A percentile compares a stretch with the other conserved stretches of the same genome.
Evolutionary conservation across 1,139 yeast species (phyloP).

Genomic region (Yamadazyma buinensis): DNA sequence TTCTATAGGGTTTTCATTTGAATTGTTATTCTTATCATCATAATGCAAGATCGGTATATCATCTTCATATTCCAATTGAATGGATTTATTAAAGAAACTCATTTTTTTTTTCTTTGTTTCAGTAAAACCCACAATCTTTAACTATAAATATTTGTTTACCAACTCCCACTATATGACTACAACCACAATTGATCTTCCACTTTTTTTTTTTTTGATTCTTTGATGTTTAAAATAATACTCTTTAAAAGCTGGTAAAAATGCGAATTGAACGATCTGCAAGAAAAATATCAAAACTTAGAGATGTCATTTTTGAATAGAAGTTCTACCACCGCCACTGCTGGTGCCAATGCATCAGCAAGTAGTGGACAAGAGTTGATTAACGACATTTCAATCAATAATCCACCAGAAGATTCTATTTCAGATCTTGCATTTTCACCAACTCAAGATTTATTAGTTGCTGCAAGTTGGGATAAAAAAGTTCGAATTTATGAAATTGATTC

Average conservation of each 20-base stretch:
- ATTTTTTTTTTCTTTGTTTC: too few relatives aligned
- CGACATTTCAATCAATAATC: constrained; percentile 74
- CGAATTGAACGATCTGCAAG: too few relatives aligned
- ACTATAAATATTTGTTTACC: too few relatives aligned
- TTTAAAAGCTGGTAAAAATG: too few relatives aligned
- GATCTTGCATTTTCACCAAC: constrained; percentile 90
- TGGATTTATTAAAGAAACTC: too few relatives aligned
- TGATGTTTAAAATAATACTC: too few relatives aligned
- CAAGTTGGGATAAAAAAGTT: constrained; percentile 96
- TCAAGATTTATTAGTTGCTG: constrained; percentile 74
- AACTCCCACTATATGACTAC: too few relatives aligned
- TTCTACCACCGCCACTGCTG: constrained; percentile 10
- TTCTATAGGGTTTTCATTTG: not conserved
- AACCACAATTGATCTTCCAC: too few relatives aligned
- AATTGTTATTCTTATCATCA: not conserved
- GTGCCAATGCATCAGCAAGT: constrained; percentile 24
- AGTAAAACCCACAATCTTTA: too few relatives aligned
- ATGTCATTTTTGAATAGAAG: constrained; percentile 27
- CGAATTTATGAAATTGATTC: constrained; percentile 84
- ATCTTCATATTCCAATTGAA: constrained; percentile 7
- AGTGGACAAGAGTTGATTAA: constrained; percentile 69
- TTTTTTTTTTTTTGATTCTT: too few relatives aligned
- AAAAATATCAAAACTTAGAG: too few relatives aligned
- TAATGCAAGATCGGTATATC: constrained; percentile 8
- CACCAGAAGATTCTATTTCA: constrained; percentile 91